These are phyloP conservation scores for Rosa multiflora DNA, from an alignment of 306 rosid species.

Conservation along the genomic window DNA sequence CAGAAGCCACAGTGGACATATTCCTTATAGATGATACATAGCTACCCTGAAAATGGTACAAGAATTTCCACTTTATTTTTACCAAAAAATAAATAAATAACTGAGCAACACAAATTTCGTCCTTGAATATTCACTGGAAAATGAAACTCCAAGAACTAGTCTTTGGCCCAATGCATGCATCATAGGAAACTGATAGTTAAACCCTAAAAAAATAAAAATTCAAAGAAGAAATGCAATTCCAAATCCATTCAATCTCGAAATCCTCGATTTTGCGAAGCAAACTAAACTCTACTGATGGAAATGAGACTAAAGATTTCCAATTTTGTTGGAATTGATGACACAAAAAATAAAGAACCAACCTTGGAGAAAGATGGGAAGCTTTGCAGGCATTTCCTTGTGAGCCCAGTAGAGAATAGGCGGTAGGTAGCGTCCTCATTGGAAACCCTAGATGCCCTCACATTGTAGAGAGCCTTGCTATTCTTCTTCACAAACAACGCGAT, in stretches of 20 bases:
- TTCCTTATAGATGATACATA: conserved; percentile 2
- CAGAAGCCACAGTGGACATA: conserved; percentile 18
- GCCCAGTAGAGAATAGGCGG: conserved; percentile 15
- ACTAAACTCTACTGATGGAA: too few species aligned
- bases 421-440: not conserved
- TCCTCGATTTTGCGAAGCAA: too few species aligned
- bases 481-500: conserved; percentile 20
- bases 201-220: too few species aligned
- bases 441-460: not conserved
- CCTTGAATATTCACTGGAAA: not conserved
- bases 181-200: not conserved
- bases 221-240: too few species aligned
- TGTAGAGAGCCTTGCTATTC: conserved; percentile 23
- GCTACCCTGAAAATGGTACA: conserved; percentile 1
- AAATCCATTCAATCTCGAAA: not conserved
- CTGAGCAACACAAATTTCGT: not conserved
- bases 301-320: too few species aligned
- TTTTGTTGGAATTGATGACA: not conserved
- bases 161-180: not conserved
- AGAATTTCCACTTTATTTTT: not conserved
- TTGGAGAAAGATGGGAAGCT: conserved; percentile 15
- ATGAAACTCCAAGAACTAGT: too few species aligned
- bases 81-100: not conserved
- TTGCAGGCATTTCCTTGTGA: conserved; percentile 18
- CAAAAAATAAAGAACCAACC: conserved; percentile 2